Percentiles rank a stretch among this genome's conserved stretches.
Conservation (phyloP, 2,329 filamentous ascomycete species). For the Hymenoscyphus albidus region DNA sequence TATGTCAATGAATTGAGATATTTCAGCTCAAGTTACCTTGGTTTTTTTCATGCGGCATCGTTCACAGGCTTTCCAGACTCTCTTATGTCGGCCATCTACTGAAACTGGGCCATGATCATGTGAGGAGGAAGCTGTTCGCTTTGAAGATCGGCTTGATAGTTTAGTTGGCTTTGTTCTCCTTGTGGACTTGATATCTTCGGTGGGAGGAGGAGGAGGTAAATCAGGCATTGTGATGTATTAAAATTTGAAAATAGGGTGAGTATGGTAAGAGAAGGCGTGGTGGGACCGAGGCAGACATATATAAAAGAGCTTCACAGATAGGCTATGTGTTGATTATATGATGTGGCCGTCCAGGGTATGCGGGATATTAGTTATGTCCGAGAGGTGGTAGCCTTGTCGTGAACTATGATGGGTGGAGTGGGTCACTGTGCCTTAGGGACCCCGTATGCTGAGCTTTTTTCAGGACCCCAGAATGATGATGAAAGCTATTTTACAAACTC, state of each 20-base stretch:
- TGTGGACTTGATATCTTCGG: conserved; percentile 21
- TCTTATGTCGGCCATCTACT: conserved; percentile 55
- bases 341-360: conserved; percentile 19
- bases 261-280: neutral
- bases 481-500: neutral
- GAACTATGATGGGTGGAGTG: conserved; percentile 11
- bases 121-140: conserved; percentile 18
- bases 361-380: conserved; percentile 24
- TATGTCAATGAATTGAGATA: neutral
- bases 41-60: conserved; percentile 68
- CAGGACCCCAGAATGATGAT: neutral
- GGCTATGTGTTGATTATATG: conserved; percentile 23
- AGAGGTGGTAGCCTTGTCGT: conserved; percentile 15
- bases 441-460: conserved; percentile 1
- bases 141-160: conserved; percentile 20
- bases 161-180: conserved; percentile 26
- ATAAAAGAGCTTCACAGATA: conserved; percentile 13
- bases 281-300: conserved; percentile 12
- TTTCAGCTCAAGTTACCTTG: conserved; percentile 44
- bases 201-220: conserved; percentile 25
- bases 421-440: conserved; percentile 8
- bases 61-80: conserved; percentile 65
- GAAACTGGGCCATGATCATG: conserved; percentile 39
- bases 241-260: neutral
- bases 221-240: conserved; percentile 14